Base-by-base conservation (phyloP, 2,329 filamentous ascomycete species). In the Penicillium sp. region DNA sequence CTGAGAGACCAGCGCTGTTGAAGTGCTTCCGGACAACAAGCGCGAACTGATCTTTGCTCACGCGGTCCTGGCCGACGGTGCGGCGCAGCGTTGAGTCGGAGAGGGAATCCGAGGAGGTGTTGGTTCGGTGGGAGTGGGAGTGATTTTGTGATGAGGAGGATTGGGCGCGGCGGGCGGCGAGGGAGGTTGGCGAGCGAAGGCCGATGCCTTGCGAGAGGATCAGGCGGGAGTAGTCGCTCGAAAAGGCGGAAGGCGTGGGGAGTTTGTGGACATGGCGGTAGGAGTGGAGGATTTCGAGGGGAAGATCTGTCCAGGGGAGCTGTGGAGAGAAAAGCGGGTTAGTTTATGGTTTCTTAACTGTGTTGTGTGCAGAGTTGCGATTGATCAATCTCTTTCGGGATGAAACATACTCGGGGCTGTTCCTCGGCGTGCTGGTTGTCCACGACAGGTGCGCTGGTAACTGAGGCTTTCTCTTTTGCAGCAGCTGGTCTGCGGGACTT, bases 181-280 rank as follows among this genome's bases (percentile, higher is more conserved):
- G 74, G 20, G 74, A 67, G 9, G 77, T 79, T 8, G 77, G 77
- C 1, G 76, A 77, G 34, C 71, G 74, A 5, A 75, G 66, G n/a
- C 76, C 78, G 34, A 78, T 69, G 22, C 77, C 75, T 50, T 72
- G 71, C 3, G 76, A 74, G 38, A 82, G 76, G 49, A 79, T 72
- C 52, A 80, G 69, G 48, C 76, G 73, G 60, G 78, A 78, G 63
- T 80, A 78, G 53, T 73, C 69, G 42, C 68, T 73, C 35, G 75
- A 71, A 68, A 73, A 79, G 51, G 76, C 72, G 58, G 73, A 73
- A 24, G 77, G 74, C n/a, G 71, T 74, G 50, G 74, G 64, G 34
- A 81, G 70, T 62, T 74, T 77, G 62, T 79, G 76, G 62, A 74
- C 74, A 56, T 79, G 75, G 55, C 78, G 74, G 66, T 81, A 81